phyloP scores from a whole-genome alignment of 371 early-diverging fungal genomes.

The Circinella minor region DNA sequence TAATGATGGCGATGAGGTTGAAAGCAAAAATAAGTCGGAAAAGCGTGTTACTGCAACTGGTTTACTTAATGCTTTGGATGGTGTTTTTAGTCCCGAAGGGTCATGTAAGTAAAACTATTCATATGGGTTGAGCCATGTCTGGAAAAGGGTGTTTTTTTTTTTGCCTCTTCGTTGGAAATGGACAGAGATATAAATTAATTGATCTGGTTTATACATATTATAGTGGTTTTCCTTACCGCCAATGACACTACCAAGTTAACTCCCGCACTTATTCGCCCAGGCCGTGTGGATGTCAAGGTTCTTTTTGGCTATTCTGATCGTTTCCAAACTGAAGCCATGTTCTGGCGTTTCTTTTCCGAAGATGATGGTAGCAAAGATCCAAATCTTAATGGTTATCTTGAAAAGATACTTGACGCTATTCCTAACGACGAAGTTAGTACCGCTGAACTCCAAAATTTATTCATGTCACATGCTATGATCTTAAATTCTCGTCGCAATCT shows the following conservation, averaged over 20 bases:
- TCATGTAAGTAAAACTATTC: constrained; percentile 40
- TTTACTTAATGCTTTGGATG: constrained; percentile 94
- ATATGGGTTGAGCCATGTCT: too few relatives aligned
- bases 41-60: constrained; percentile 88
- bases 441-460: constrained; percentile 52
- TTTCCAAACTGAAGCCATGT: constrained; percentile 68
- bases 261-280: constrained; percentile 95
- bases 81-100: constrained; percentile 90
- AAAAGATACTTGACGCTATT: constrained; percentile 23
- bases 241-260: constrained; percentile 92
- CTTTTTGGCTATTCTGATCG: constrained; percentile 77
- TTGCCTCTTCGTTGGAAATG: too few relatives aligned
- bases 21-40: constrained; percentile 12
- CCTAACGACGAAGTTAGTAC: constrained; percentile 44
- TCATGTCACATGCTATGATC: constrained; percentile 27
- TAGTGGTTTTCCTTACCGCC: constrained; percentile 93
- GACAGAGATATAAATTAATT: too few relatives aligned
- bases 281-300: constrained; percentile 91
- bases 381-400: not conserved
- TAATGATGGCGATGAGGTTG: constrained; percentile 17
- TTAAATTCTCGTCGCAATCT: not conserved
- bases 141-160: not conserved
- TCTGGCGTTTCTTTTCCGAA: constrained; percentile 47
- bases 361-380: constrained; percentile 2
- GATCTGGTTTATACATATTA: not conserved